Evolutionary conservation across 1,284 basidiomycete genomes (phyloP).

Genomic region (Fomitiporia mediterranea): DNA sequence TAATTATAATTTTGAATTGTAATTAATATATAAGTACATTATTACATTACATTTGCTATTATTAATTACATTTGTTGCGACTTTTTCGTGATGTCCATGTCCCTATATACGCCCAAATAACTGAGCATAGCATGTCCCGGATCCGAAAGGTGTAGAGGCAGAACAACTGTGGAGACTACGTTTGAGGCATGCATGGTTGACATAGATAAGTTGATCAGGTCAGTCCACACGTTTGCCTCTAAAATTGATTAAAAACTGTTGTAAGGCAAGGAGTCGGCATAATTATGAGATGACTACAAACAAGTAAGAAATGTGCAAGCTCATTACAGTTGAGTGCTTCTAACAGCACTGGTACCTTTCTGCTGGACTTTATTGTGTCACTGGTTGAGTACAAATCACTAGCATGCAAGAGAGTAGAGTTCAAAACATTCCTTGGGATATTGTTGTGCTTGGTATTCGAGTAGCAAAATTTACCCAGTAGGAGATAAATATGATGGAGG

Average conservation of each 20-base stretch:
- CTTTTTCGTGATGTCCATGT: too few species aligned
- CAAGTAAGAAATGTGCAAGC: constrained; percentile 76
- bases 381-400: constrained; percentile 20
- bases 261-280: too few species aligned
- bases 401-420: constrained; percentile 13
- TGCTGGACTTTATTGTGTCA: constrained; percentile 19
- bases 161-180: constrained; percentile 54
- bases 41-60: too few species aligned
- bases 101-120: constrained; percentile 53
- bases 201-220: constrained; percentile 77
- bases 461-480: constrained; percentile 55
- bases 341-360: constrained; percentile 55
- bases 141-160: constrained; percentile 60
- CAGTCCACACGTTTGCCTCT: constrained; percentile 86
- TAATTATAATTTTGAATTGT: too few species aligned
- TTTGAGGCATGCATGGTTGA: constrained; percentile 78
- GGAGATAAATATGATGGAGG: constrained; percentile 81
- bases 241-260: too few species aligned
- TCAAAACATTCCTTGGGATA: constrained; percentile 10
- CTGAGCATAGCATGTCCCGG: constrained; percentile 48
- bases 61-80: too few species aligned
- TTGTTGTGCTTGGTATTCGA: not conserved
- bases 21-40: too few species aligned
- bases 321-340: constrained; percentile 83
- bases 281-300: constrained; percentile 37